phyloP scores from a whole-genome alignment of 805 yeast genomes.

The Novakomyces olei region DNA sequence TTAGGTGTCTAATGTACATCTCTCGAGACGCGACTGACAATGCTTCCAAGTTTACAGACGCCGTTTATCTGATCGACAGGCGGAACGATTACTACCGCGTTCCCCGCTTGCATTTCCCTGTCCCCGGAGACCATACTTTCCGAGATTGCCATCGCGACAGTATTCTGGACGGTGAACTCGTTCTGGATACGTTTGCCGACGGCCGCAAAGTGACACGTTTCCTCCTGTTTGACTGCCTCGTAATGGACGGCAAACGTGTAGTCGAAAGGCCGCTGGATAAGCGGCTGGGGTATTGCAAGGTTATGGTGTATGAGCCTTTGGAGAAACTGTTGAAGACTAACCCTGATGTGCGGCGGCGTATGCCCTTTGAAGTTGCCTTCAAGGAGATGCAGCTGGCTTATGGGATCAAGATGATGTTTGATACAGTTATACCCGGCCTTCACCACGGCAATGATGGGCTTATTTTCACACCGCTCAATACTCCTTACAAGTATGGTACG shows the following conservation, averaged over 20 bases:
- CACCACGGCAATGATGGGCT: slow-evolving; percentile 87
- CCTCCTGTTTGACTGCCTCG: slow-evolving; percentile 77
- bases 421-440: slow-evolving; percentile 39
- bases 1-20: slow-evolving; percentile 51
- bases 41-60: slow-evolving; percentile 45
- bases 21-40: slow-evolving; percentile 25
- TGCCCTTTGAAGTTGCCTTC: slow-evolving; percentile 70
- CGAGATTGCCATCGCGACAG: slow-evolving; percentile 63
- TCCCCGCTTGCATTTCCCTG: slow-evolving; percentile 58
- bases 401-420: slow-evolving; percentile 51
- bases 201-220: slow-evolving; percentile 38
- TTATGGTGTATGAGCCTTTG: not conserved
- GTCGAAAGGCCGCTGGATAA: slow-evolving; percentile 53
- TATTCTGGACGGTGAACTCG: slow-evolving; percentile 83
- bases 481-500: slow-evolving; percentile 76
- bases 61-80: slow-evolving; percentile 71
- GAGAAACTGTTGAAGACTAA: slow-evolving; percentile 31
- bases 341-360: slow-evolving; percentile 52
- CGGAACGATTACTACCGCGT: slow-evolving; percentile 69
- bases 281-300: slow-evolving; percentile 33
- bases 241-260: slow-evolving; percentile 53
- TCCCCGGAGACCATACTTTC: slow-evolving; percentile 19
- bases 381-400: slow-evolving; percentile 75
- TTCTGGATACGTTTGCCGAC: slow-evolving; percentile 27
- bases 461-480: slow-evolving; percentile 73